phyloP scores from a whole-genome alignment of 495 filamentous ascomycete genomes.

The Baudoinia panamericana region DNA sequence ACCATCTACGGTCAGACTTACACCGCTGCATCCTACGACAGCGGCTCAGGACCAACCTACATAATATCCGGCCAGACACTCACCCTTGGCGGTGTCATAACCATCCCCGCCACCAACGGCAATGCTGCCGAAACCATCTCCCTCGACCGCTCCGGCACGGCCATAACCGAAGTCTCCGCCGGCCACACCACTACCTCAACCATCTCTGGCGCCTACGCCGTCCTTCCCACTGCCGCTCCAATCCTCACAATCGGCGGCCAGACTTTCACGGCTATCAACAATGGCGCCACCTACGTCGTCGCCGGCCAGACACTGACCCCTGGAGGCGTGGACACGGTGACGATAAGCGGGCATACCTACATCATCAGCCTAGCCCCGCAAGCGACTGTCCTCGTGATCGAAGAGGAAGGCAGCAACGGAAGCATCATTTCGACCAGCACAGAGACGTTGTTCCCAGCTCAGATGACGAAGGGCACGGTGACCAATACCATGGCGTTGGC shows the following conservation, averaged over 20 bases:
- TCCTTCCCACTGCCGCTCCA: constrained; percentile 20
- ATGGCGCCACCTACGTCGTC: constrained; percentile 25
- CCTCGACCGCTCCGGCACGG: constrained; percentile 9
- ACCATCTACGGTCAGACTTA: constrained; percentile 15
- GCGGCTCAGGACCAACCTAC: constrained; percentile 14
- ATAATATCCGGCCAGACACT: constrained; percentile 14
- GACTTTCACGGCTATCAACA: constrained; percentile 24
- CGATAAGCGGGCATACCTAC: constrained; percentile 10
- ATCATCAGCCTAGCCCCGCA: constrained; percentile 22
- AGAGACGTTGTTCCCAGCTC: constrained; percentile 16
- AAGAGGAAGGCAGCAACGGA: constrained; percentile 6
- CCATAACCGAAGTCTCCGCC: constrained; percentile 3
- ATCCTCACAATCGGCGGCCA: constrained; percentile 23
- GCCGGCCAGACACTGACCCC: constrained; percentile 25
- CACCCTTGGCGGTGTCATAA: constrained; percentile 16
- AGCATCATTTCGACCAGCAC: constrained; percentile 5
- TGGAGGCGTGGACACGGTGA: constrained; percentile 25
- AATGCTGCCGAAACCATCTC: constrained; percentile 7
- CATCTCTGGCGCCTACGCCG: constrained; percentile 8
- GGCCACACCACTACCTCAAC: constrained; percentile 11
- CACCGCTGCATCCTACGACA: constrained; percentile 12
- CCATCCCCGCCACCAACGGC: constrained; percentile 9
- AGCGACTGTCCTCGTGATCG: constrained; percentile 22
- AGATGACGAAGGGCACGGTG: constrained; percentile 8
- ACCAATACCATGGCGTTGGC: constrained; percentile 8